Base-by-base conservation (phyloP, 1,284 basidiomycete genomes). In the Kwoniella shivajii region DNA sequence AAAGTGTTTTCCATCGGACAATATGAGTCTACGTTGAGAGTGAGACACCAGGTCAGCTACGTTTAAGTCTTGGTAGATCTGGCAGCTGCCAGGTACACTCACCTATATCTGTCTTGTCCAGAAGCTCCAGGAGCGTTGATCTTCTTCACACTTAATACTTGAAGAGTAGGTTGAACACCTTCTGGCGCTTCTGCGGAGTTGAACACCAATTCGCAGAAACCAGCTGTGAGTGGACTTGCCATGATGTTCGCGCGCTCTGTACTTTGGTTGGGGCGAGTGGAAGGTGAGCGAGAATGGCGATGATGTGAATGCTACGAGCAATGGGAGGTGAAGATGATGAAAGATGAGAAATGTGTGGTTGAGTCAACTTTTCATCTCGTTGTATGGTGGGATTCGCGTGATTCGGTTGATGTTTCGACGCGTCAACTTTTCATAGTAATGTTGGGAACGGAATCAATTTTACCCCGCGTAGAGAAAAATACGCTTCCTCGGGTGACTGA, bases 91-190 rank as follows among this genome's bases (percentile, higher is more conserved):
- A 45, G 45, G 31, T 47, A 27, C 29, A 63, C 73, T 56, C 44
- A 67, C 80, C 77, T 60, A 64, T 80, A 73, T 72, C 78, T 69
- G 53, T 79, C 78, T 22, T 64, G 60, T 9, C 64, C 71, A 2
- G 64, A 59, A 10, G 66, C 59, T 24, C 79, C 79, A 3, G 66
- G 57, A 14, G 73, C 66, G 50, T 70, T 71, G 42, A 94, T 87
- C 69, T 85, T 86, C 77, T 90, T 93, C 61, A 92, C 84, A 45
- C 86, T 89, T 44, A 96, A 83, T 37, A 92, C 79, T 71, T 96
- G 92, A 2, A 94, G 78, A 13, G 83, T 83, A 47, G 90, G 88
- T 16, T 84, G 79, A 14, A 83, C 77, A n/a, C 54, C 56, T 31
- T 73, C 69, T 7, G 72, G 65, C 3, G 68, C 60, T 18, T 68